Conservation (phyloP, 2,329 filamentous ascomycete genomes). For the Chaetomium olivaceum region DNA sequence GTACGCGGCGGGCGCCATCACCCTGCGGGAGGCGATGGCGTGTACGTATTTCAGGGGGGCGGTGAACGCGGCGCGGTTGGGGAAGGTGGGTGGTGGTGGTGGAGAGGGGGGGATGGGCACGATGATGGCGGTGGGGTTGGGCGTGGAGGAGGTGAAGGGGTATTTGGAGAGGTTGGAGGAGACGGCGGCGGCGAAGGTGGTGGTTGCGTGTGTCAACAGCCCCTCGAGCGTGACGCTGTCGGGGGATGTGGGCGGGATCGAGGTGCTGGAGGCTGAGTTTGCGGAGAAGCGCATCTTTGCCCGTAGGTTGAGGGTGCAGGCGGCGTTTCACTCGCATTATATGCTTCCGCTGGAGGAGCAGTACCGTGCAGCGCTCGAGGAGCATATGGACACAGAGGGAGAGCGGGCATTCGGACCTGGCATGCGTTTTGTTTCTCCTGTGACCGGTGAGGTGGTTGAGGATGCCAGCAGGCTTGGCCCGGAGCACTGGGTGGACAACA, state of each 20-base stretch:
- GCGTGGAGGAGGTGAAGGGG: slow-evolving; percentile 26
- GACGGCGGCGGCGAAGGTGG: slow-evolving; percentile 19
- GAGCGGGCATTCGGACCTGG: slow-evolving; percentile 14
- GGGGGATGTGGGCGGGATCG: slow-evolving; percentile 33
- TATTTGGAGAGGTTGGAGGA: slow-evolving; percentile 29
- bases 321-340: slow-evolving; percentile 40
- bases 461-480: neutral
- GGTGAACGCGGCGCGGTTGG: neutral
- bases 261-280: slow-evolving; percentile 29
- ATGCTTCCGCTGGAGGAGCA: slow-evolving; percentile 16
- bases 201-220: slow-evolving; percentile 40
- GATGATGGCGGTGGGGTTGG: slow-evolving; percentile 38
- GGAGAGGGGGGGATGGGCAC: slow-evolving; percentile 21
- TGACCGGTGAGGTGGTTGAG: neutral
- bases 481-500: neutral
- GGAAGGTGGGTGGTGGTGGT: neutral
- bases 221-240: slow-evolving; percentile 38
- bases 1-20: slow-evolving; percentile 33
- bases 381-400: neutral
- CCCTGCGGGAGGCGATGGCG: slow-evolving; percentile 35
- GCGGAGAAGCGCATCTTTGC: slow-evolving; percentile 17
- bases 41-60: slow-evolving; percentile 40
- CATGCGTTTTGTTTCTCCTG: slow-evolving; percentile 26
- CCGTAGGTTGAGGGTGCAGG: slow-evolving; percentile 28
- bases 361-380: neutral